Evolutionary conservation across 2,329 filamentous ascomycete genomes (phyloP).

Genomic region (Magnaporthales sp.): DNA sequence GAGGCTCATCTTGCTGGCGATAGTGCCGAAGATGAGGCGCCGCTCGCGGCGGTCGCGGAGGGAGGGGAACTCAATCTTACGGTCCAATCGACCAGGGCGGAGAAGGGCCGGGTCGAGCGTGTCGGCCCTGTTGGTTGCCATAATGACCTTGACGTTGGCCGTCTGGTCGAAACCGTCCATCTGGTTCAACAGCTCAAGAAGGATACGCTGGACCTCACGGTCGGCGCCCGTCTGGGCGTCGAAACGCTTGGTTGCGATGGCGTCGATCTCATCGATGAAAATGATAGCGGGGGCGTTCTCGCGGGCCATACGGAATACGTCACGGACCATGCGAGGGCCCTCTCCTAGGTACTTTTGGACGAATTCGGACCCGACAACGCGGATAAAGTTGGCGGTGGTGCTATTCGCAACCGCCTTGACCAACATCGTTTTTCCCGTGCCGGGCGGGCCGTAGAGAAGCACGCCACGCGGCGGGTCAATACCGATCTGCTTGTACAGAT

Average conservation of each 20-base stretch:
- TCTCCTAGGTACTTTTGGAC: constrained; percentile 98
- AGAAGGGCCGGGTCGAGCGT: constrained; percentile 92
- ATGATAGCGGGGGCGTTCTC: constrained; percentile 98
- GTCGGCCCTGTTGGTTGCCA: constrained; percentile 98
- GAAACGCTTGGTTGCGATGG: constrained; percentile 98
- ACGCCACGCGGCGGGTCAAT: constrained; percentile 97
- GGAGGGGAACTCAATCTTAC: constrained; percentile 98
- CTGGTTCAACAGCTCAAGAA: constrained; percentile 95
- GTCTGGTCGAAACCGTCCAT: constrained; percentile 99
- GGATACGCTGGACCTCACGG: constrained; percentile 95
- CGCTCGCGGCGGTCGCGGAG: constrained; percentile 90
- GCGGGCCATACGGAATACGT: constrained; percentile 97
- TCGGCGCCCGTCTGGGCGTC: constrained; percentile 97
- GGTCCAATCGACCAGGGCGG: constrained; percentile 87
- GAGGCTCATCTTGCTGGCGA: constrained; percentile 93
- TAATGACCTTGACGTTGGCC: constrained; percentile 99
- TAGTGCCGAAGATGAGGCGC: constrained; percentile 94
- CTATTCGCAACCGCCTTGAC: constrained; percentile 98
- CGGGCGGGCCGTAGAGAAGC: constrained; percentile 88
- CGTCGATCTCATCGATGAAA: constrained; percentile 99
- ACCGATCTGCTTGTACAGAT: constrained; percentile 98
- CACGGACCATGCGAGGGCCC: constrained; percentile 95
- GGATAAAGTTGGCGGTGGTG: constrained; percentile 96
- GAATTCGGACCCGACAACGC: constrained; percentile 95
- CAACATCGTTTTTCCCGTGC: constrained; percentile 94